These are phyloP conservation scores for Starmerella etchellsii DNA, from an alignment of 805 yeast species.

Conservation along the genomic window DNA sequence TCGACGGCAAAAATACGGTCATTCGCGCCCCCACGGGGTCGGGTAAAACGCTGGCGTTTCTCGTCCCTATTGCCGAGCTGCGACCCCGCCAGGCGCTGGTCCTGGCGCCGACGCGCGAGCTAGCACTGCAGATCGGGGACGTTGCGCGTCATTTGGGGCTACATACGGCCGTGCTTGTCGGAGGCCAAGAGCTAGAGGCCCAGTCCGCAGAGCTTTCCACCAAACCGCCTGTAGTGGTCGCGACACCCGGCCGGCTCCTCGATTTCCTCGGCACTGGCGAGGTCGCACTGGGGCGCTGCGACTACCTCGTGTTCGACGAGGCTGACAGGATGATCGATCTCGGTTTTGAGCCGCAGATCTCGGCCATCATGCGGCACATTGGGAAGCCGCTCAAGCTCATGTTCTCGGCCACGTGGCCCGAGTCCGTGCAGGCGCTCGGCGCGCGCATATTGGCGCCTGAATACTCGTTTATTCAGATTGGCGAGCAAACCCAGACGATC, in stretches of 20 bases:
- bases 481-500: background rate
- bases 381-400: conserved; percentile 41
- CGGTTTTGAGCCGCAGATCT: conserved; percentile 79
- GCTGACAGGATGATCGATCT: conserved; percentile 92
- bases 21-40: conserved; percentile 97
- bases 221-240: conserved; percentile 44
- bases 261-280: conserved; percentile 67
- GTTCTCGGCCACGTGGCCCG: conserved; percentile 92
- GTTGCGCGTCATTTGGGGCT: conserved; percentile 36
- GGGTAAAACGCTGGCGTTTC: conserved; percentile 80
- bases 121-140: conserved; percentile 71
- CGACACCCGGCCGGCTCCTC: conserved; percentile 85
- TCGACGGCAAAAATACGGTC: conserved; percentile 49
- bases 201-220: conserved; percentile 48
- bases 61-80: conserved; percentile 56
- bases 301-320: conserved; percentile 72
- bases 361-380: conserved; percentile 41
- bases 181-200: conserved; percentile 77
- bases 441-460: conserved; percentile 54
- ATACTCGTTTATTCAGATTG: conserved; percentile 38
- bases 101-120: conserved; percentile 85
- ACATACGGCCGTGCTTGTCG: conserved; percentile 50
- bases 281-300: conserved; percentile 46
- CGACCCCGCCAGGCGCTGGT: conserved; percentile 42
- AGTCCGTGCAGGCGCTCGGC: conserved; percentile 54